Conservation (phyloP, 2,329 filamentous ascomycete species). For the Cladosporium sp. region DNA sequence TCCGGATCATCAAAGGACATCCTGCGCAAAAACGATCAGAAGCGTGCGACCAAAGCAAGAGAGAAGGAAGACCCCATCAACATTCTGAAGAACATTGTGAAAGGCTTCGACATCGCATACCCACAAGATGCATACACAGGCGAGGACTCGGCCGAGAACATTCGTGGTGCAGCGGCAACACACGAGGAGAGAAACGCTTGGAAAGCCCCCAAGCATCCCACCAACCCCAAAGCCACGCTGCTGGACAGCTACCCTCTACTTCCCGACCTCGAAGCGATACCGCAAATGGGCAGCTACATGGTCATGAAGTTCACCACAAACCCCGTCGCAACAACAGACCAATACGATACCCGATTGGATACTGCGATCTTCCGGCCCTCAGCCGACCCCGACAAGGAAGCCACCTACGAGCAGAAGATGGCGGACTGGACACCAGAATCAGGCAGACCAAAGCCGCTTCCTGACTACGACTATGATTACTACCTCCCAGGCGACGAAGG, state of each 20-base stretch:
- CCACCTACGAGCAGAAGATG: constrained; percentile 51
- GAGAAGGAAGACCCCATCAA: constrained; percentile 60
- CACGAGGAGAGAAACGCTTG: constrained; percentile 60
- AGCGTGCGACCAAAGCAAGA: constrained; percentile 37
- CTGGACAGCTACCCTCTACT: constrained; percentile 62
- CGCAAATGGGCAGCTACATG: constrained; percentile 59
- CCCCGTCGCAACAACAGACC: constrained; percentile 51
- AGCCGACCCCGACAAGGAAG: constrained; percentile 47
- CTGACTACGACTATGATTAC: constrained; percentile 60
- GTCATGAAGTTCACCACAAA: constrained; percentile 63
- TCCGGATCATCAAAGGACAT: constrained; percentile 56
- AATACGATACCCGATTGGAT: constrained; percentile 61
- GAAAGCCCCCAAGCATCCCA: constrained; percentile 60
- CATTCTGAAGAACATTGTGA: constrained; percentile 61
- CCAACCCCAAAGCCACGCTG: constrained; percentile 57
- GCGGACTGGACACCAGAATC: constrained; percentile 52
- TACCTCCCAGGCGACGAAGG: constrained; percentile 55
- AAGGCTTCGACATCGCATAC: constrained; percentile 66
- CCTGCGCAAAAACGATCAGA: constrained; percentile 43
- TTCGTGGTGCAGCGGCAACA: constrained; percentile 55
- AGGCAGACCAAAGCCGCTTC: constrained; percentile 51
- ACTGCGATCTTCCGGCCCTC: constrained; percentile 58
- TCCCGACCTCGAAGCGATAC: constrained; percentile 61
- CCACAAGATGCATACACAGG: constrained; percentile 66
- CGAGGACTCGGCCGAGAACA: constrained; percentile 59